Percentiles rank a stretch among this genome's conserved stretches.
phyloP scores from a whole-genome alignment of 768 basidiomycete genomes.

The Phanerodontia chrysosporium region DNA sequence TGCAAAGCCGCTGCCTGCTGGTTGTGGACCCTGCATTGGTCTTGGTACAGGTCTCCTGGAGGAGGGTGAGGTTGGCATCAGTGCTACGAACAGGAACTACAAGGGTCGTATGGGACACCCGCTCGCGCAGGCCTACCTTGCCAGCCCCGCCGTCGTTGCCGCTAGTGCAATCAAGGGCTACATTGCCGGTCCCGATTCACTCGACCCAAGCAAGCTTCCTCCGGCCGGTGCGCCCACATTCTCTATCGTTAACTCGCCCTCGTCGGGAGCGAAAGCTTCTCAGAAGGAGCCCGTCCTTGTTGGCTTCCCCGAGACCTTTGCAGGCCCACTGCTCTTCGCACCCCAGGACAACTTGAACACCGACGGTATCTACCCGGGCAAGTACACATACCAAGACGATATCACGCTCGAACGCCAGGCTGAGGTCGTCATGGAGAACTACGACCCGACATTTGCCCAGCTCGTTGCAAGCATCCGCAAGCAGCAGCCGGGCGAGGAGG shows the following conservation, averaged over 20 bases:
- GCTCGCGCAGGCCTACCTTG: constrained; percentile 91
- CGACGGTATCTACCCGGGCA: constrained; percentile 97
- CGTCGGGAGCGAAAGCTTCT: constrained; percentile 27
- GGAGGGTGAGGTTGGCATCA: constrained; percentile 94
- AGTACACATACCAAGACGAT: constrained; percentile 99
- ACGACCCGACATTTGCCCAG: constrained; percentile 82
- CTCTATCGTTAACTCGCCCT: constrained; percentile 38
- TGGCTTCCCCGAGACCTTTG: constrained; percentile 80
- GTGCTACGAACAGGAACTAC: constrained; percentile 98
- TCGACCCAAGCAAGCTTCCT: constrained; percentile 52
- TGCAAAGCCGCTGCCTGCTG: constrained; percentile 89
- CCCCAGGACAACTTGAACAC: constrained; percentile 98
- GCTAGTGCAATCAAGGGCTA: constrained; percentile 91
- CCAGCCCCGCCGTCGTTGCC: constrained; percentile 95
- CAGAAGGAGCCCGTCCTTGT: constrained; percentile 63
- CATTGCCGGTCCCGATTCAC: constrained; percentile 76
- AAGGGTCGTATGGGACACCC: constrained; percentile 99
- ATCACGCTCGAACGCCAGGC: constrained; percentile 94
- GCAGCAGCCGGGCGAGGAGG: constrained; percentile 12
- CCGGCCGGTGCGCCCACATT: constrained; percentile 51
- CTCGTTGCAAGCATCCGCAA: constrained; percentile 53
- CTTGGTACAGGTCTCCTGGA: constrained; percentile 89
- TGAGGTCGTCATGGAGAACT: constrained; percentile 99
- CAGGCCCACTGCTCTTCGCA: constrained; percentile 83
- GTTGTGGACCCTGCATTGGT: constrained; percentile 98